These are phyloP conservation scores for Penicillium sp. DNA, from an alignment of 2,329 filamentous ascomycete genomes.

Conservation along the genomic window DNA sequence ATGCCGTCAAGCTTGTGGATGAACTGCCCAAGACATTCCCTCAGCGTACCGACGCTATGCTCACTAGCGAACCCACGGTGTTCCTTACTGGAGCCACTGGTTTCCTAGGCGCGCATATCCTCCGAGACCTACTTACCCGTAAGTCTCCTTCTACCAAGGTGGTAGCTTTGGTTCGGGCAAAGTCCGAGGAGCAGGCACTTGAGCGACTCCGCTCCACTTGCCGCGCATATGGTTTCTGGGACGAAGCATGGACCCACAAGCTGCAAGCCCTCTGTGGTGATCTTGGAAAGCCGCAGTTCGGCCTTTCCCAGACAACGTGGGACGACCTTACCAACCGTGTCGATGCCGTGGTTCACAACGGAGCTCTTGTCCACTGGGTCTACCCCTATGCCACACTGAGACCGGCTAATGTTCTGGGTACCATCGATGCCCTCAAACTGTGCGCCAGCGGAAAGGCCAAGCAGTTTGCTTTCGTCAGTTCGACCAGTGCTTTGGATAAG, in stretches of 20 bases:
- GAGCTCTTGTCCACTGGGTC: slow-evolving; percentile 76
- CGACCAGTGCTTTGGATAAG: slow-evolving; percentile 77
- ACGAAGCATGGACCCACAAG: slow-evolving; percentile 58
- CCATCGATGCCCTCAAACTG: slow-evolving; percentile 71
- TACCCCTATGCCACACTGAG: slow-evolving; percentile 70
- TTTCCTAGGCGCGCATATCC: slow-evolving; percentile 79
- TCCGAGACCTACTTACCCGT: slow-evolving; percentile 69
- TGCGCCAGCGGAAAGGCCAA: slow-evolving; percentile 77
- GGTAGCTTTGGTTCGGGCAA: slow-evolving; percentile 72
- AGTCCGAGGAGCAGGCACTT: slow-evolving; percentile 58
- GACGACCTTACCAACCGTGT: slow-evolving; percentile 62
- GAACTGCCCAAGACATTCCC: slow-evolving; percentile 50
- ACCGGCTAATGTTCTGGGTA: slow-evolving; percentile 75
- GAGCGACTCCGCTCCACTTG: slow-evolving; percentile 66
- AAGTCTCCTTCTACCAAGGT: slow-evolving; percentile 57
- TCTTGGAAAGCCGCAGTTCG: slow-evolving; percentile 69
- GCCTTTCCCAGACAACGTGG: slow-evolving; percentile 67
- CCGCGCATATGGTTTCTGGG: slow-evolving; percentile 77
- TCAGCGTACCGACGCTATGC: slow-evolving; percentile 33
- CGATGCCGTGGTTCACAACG: slow-evolving; percentile 79
- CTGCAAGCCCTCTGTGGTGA: slow-evolving; percentile 71
- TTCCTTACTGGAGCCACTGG: slow-evolving; percentile 89
- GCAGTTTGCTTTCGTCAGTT: slow-evolving; percentile 76
- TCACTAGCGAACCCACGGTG: slow-evolving; percentile 53
- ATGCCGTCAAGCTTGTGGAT: slow-evolving; percentile 48